Evolutionary conservation across 1,284 basidiomycete genomes (phyloP), one percentile per base, ranked within the genome.

Genomic region (Meira miltonrushii): DNA sequence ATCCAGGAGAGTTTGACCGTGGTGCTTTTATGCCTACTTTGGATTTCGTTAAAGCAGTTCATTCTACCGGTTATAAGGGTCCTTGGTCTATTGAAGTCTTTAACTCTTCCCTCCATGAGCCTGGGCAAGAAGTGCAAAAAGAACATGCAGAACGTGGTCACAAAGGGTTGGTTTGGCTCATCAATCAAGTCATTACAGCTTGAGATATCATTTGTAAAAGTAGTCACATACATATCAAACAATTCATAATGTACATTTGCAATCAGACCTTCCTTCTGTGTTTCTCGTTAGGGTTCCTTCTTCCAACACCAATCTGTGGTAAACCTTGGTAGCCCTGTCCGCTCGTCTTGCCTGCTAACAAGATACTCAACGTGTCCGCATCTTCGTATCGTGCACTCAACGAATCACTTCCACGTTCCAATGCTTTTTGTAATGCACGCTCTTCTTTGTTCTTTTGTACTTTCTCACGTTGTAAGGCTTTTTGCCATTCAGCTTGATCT

Each of bases 51-150:
- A 61, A 65, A 10, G 69, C 77, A 1, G 72, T 79, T 19, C 56
- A 76, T 10, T 38, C 60, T 44, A 75, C 75, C 0, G 77, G 79
- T 5, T 80, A 79, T 58, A 49, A 39, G 5, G 79, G 79, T 1
- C 65, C 75, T 2, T 78, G 79, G 73, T 75, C 72, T 28, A 57
- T 79, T 44, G 79, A 80, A 55, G 77, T 80, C 6, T 80, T 80
- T 58, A 79, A 79, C 61, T 73, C 72, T 48, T 71, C 64, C 39
- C 57, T 80, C 5, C 48, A 57, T 17, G 65, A 71, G 1, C 28
- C 57, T 28, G 50, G 60, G 13, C 54, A 48, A 13, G 23, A 50
- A 9, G 72, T 79, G 1, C 76, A 75, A 1, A 17, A 23, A 2
- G 49, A 60, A 44, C 79, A 79, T 57, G 78, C 79, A 2, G 15